These are phyloP conservation scores for Thielaviopsis populi DNA, from an alignment of 2,329 filamentous ascomycete species.

Conservation along the genomic window DNA sequence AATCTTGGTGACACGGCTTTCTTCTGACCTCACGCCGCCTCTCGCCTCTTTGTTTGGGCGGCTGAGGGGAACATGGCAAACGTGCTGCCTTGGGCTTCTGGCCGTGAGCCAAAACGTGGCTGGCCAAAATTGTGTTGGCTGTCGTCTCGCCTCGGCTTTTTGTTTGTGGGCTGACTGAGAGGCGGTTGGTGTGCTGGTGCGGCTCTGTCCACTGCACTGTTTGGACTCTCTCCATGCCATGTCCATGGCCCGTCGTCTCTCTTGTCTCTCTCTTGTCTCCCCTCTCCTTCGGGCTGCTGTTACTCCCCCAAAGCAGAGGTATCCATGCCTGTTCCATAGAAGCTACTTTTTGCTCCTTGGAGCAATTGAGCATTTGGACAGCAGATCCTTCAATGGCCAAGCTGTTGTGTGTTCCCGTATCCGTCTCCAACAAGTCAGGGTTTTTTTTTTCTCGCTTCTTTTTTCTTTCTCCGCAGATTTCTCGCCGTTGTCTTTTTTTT, in stretches of 20 bases:
- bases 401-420: not conserved
- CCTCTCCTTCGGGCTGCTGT: too few species aligned
- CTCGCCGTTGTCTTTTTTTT: too few species aligned
- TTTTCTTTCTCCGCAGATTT: not conserved
- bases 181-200: not conserved
- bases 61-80: too few species aligned
- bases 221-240: too few species aligned
- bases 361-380: not conserved
- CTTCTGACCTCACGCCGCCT: not conserved
- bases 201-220: not conserved
- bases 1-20: not conserved
- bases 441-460: not conserved
- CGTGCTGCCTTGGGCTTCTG: not conserved
- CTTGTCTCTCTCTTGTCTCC: too few species aligned
- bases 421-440: not conserved
- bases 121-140: too few species aligned
- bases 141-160: too few species aligned
- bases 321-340: too few species aligned
- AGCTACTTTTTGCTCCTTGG: too few species aligned
- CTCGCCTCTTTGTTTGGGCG: not conserved
- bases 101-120: not conserved
- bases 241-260: too few species aligned
- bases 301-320: too few species aligned
- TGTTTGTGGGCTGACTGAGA: not conserved
- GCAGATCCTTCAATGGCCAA: not conserved